These are phyloP conservation scores for Gossypium bickii DNA, from an alignment of 345 rosid species.

Conservation along the genomic window DNA sequence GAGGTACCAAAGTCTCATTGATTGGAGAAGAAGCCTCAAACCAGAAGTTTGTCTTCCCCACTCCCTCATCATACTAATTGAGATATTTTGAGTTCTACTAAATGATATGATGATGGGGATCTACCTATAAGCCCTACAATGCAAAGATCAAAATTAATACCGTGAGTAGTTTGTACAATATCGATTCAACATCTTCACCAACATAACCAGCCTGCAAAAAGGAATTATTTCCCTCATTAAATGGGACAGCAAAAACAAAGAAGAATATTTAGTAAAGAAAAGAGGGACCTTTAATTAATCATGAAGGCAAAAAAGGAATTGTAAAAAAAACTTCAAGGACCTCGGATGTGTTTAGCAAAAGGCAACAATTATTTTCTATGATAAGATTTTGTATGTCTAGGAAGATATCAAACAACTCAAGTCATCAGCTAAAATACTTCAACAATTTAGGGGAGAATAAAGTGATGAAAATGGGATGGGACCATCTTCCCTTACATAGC, in stretches of 20 bases:
- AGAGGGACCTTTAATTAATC: not conserved
- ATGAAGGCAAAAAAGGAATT: not conserved
- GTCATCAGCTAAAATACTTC: not conserved
- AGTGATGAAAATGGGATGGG: not conserved
- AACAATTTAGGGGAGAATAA: not conserved
- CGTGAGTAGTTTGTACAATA: conserved; percentile 72
- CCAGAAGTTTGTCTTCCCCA: not conserved
- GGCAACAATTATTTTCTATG: not conserved
- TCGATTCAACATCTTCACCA: conserved; percentile 97
- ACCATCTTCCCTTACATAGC: not conserved
- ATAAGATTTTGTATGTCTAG: conserved; percentile 1
- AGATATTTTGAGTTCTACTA: not conserved
- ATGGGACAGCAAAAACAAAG: not conserved
- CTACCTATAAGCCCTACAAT: not conserved
- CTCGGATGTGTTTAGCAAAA: not conserved
- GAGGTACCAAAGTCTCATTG: not conserved
- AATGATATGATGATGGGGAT: conserved; percentile 6
- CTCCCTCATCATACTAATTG: not conserved
- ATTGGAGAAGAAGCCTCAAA: not conserved
- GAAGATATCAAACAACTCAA: not conserved
- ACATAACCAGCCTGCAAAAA: conserved; percentile 88
- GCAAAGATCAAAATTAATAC: conserved; percentile 33
- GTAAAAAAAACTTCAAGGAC: not conserved
- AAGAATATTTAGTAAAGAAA: conserved; percentile 5
- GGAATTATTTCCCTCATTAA: conserved; percentile 13